phyloP scores from a whole-genome alignment of 2,329 filamentous ascomycete species.

The Magnaporthales sp. region DNA sequence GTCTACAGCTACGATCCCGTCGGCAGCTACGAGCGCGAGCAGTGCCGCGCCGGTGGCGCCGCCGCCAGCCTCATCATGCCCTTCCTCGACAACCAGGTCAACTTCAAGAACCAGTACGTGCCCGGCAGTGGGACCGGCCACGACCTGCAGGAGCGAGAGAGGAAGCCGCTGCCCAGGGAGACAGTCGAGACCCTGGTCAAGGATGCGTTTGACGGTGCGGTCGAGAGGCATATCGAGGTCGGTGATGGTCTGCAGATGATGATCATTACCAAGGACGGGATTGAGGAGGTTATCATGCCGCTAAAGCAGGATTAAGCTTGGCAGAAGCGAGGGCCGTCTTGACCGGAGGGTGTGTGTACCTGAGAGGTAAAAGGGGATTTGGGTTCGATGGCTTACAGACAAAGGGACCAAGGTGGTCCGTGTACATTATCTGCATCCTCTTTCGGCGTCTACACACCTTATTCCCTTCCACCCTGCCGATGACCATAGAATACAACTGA shows the following conservation, averaged over 20 bases:
- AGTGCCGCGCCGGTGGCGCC: constrained; percentile 88
- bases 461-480: not conserved
- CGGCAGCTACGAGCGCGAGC: constrained; percentile 93
- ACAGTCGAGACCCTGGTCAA: constrained; percentile 83
- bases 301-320: constrained; percentile 76
- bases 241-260: constrained; percentile 94
- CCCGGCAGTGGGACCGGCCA: constrained; percentile 80
- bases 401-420: not conserved
- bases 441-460: not conserved
- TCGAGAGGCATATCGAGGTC: constrained; percentile 98
- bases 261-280: constrained; percentile 79
- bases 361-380: not conserved
- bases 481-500: not conserved
- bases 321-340: not conserved
- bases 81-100: constrained; percentile 98
- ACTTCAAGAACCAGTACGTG: constrained; percentile 97
- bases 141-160: constrained; percentile 63
- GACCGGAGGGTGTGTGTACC: not conserved
- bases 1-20: constrained; percentile 98
- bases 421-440: not conserved
- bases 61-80: constrained; percentile 96
- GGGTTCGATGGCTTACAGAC: not conserved
- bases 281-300: constrained; percentile 74
- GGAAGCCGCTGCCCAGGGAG: constrained; percentile 59
- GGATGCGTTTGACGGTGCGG: constrained; percentile 96